Evolutionary conservation across 495 filamentous ascomycete species (phyloP), one percentile per base, ranked within the genome.

Genomic region (Podospora comata): DNA sequence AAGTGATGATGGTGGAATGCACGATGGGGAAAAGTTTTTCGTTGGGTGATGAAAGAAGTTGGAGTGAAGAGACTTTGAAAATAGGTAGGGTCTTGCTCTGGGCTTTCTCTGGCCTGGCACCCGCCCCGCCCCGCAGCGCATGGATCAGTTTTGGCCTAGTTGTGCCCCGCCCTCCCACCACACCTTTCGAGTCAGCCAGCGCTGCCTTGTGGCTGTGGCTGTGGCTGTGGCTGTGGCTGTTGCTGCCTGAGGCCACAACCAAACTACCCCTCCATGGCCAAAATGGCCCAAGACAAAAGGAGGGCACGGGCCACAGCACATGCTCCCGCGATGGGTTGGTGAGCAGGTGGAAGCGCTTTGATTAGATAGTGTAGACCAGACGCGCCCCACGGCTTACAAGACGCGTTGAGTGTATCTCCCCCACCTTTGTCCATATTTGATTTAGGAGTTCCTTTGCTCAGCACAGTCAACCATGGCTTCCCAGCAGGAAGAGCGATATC

Each of bases 41-140:
- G 28, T 73, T 74, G 74, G 73, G 71, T 73, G 72, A 75, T 77
- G 75, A 71, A 78, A 80, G 73, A 73, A 74, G 74, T 72, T 76
- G 71, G 72, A 73, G 74, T 72, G 67, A 67, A 69, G 71, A 76
- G 72, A 73, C 67, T 77, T 70, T 67, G 65, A 70, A 67, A 70
- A 62, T 58, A 32, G 67, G 72, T 58, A 32, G 67, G 72, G 64
- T 62, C 68, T 16, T 62, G 15, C 11, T 68, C 55, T 58, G 55
- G n/a, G 55, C 55, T 26, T 58, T 58, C 6, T 18, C n/a, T 20
- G 19, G 55, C 16, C 55, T 58, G 55, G 55, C 23, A 19, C 15
- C 55, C 55, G n/a, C 39, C 39, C 39, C 39, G 39, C 39, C 30
- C 39, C 39, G 39, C 39, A 48, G 18, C 55, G 39, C 39, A 48